phyloP scores from a whole-genome alignment of 2,329 filamentous ascomycete genomes.

The Chaetomium sp. region DNA sequence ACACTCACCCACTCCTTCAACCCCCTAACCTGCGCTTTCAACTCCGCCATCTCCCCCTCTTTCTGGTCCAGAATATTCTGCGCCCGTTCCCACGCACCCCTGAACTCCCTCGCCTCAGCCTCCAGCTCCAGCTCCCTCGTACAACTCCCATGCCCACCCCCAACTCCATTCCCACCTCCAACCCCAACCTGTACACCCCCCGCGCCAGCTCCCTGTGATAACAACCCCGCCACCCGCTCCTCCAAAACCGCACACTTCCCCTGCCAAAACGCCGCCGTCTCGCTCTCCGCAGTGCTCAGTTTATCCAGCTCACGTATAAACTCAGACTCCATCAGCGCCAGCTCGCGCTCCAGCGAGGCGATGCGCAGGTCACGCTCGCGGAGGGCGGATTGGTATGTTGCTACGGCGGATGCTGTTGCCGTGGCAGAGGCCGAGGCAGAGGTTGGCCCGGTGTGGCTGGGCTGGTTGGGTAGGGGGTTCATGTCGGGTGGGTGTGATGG shows the following conservation, averaged over 20 bases:
- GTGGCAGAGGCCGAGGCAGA: constrained; percentile 9
- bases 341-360: constrained; percentile 45
- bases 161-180: not conserved
- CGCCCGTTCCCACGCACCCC: constrained; percentile 43
- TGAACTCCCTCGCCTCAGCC: constrained; percentile 43
- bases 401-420: not conserved
- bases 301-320: constrained; percentile 48
- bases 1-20: constrained; percentile 68
- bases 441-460: not conserved
- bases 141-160: not conserved
- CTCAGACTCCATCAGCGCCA: constrained; percentile 46
- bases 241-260: constrained; percentile 47
- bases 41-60: constrained; percentile 50
- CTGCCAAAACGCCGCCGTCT: constrained; percentile 53
- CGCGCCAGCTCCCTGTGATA: constrained; percentile 19
- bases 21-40: constrained; percentile 56
- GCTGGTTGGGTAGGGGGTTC: too few relatives aligned
- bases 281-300: constrained; percentile 48
- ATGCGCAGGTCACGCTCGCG: constrained; percentile 48
- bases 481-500: too few relatives aligned
- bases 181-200: not conserved
- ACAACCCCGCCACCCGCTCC: constrained; percentile 37
- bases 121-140: constrained; percentile 26
- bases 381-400: constrained; percentile 26
- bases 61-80: constrained; percentile 39